phyloP scores from a whole-genome alignment of 139 green algal species.

The Closterium sp. region DNA sequence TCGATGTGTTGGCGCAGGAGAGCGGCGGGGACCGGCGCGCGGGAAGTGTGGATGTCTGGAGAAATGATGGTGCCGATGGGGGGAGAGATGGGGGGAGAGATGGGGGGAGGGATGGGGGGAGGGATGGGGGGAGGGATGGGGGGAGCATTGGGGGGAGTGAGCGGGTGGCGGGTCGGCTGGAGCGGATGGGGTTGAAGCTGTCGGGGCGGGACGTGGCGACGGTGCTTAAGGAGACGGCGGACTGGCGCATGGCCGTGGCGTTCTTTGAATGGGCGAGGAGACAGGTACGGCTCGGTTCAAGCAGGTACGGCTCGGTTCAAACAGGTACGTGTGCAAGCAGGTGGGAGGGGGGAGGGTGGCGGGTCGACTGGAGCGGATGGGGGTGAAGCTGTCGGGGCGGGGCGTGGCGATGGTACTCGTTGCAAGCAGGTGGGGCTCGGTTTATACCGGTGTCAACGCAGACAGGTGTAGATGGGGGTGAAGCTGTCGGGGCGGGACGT shows the following conservation, averaged over 20 bases:
- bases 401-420: neutral
- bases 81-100: neutral
- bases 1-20: neutral
- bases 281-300: neutral
- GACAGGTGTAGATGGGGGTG: no score
- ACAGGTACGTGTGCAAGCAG: neutral
- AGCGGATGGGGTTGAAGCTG: neutral
- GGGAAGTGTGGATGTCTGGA: neutral
- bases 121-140: no score
- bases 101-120: slow-evolving; percentile 32
- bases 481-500: no score
- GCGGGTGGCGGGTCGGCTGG: neutral
- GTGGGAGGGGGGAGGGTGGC: neutral
- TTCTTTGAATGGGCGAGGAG: neutral
- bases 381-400: neutral
- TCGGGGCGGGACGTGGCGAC: neutral
- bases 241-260: neutral
- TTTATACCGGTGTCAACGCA: neutral
- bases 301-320: neutral
- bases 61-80: neutral
- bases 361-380: neutral
- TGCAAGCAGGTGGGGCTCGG: no score
- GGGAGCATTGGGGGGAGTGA: no score
- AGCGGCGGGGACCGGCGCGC: neutral
- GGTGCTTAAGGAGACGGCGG: neutral